Percentiles rank a stretch among this genome's conserved stretches.
Evolutionary conservation across 805 yeast genomes (phyloP).

Genomic region (Cyberlindnera suaveolens): DNA sequence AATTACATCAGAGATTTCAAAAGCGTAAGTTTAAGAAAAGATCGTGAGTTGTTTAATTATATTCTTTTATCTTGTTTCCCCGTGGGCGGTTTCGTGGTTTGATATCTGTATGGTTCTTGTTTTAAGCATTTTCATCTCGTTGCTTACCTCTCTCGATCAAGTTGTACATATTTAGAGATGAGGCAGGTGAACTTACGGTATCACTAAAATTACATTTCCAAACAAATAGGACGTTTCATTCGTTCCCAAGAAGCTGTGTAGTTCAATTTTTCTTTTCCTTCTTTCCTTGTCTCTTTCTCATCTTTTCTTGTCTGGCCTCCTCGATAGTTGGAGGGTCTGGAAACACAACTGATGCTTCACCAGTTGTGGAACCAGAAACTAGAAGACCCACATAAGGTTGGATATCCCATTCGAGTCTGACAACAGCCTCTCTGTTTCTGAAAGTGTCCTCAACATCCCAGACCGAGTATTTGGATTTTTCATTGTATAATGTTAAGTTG

Average conservation of each 20-base stretch:
- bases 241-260: no score
- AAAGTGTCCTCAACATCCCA: conserved; percentile 72
- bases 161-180: no score
- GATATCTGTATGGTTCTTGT: no score
- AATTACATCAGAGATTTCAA: conserved; percentile 10
- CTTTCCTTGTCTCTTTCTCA: conserved; percentile 7
- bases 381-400: conserved; percentile 89
- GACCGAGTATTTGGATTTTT: conserved; percentile 70
- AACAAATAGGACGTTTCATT: no score
- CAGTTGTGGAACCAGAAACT: conserved; percentile 52
- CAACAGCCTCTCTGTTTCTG: conserved; percentile 55
- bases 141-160: no score
- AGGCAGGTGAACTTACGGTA: no score
- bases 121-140: no score
- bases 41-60: no score
- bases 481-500: conserved; percentile 40
- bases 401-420: conserved; percentile 81
- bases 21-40: conserved; percentile 1
- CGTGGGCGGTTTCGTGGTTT: no score
- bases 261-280: not conserved
- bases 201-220: no score
- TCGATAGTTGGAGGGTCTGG: conserved; percentile 13
- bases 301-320: conserved; percentile 7
- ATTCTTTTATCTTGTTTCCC: no score
- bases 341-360: conserved; percentile 17